These are phyloP conservation scores for Oryza australiensis DNA, from an alignment of 176 grass and related monocot genomes.

Conservation along the genomic window DNA sequence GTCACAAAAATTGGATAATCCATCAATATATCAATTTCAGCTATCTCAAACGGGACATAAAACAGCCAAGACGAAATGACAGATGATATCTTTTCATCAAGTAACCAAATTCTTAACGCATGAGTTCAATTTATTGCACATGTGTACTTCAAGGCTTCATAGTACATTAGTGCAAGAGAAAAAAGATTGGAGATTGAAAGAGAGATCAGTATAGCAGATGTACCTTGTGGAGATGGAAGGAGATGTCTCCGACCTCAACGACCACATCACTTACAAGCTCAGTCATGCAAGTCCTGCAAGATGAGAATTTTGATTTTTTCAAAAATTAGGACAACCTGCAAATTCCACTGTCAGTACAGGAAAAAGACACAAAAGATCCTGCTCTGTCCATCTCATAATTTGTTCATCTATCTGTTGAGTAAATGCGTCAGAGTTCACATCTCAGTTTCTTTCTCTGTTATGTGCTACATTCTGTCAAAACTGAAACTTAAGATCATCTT, in stretches of 20 bases:
- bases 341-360: background rate
- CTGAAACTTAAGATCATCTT: background rate
- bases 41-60: too few species aligned
- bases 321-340: background rate
- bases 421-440: background rate
- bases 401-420: background rate
- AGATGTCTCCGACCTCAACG: constrained; percentile 55
- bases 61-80: too few species aligned
- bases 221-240: constrained; percentile 90
- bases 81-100: background rate
- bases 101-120: background rate
- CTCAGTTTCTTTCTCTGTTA: background rate
- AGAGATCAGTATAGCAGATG: background rate
- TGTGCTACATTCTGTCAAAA: background rate
- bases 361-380: background rate
- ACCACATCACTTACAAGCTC: constrained; percentile 65
- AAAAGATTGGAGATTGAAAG: background rate
- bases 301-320: background rate
- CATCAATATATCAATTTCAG: too few species aligned
- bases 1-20: too few species aligned
- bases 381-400: background rate
- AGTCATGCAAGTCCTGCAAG: constrained; percentile 61
- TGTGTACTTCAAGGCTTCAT: background rate
- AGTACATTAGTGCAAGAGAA: background rate
- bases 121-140: background rate